phyloP scores from a whole-genome alignment of 2,329 filamentous ascomycete species.

The Aspergillus terreus region DNA sequence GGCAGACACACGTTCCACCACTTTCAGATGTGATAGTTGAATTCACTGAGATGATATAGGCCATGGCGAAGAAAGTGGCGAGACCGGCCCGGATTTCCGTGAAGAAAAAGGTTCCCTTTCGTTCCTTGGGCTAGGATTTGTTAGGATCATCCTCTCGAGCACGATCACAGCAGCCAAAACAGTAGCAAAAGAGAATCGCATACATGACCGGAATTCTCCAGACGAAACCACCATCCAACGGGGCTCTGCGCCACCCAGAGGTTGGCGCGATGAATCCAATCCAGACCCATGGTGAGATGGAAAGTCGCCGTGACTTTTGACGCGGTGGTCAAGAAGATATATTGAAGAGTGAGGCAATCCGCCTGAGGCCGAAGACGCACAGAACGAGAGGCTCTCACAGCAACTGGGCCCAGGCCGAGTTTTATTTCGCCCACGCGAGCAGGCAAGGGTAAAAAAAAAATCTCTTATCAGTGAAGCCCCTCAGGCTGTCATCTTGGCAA shows the following conservation, averaged over 20 bases:
- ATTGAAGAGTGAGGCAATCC: not conserved
- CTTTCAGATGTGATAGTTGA: constrained; percentile 67
- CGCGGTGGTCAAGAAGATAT: not conserved
- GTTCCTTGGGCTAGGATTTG: constrained; percentile 57
- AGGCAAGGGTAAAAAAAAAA: constrained; percentile 5
- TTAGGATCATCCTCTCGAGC: not conserved
- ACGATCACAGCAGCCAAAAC: not conserved
- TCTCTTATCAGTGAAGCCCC: constrained; percentile 12
- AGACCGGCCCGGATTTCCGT: constrained; percentile 81
- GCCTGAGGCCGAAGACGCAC: constrained; percentile 1
- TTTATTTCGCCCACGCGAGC: constrained; percentile 2
- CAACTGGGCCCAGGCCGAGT: not conserved
- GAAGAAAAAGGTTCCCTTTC: constrained; percentile 72
- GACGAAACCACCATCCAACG: constrained; percentile 70
- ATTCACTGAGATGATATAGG: constrained; percentile 72
- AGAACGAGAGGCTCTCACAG: not conserved
- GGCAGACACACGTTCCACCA: constrained; percentile 74
- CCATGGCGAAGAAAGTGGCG: constrained; percentile 77
- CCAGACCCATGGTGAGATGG: constrained; percentile 12
- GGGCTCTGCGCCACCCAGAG: constrained; percentile 57
- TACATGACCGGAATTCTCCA: constrained; percentile 80
- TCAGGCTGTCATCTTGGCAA: constrained; percentile 4
- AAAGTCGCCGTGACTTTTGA: not conserved
- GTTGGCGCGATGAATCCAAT: constrained; percentile 26
- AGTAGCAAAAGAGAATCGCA: constrained; percentile 32